phyloP scores from a whole-genome alignment of 805 yeast species.

The Schwanniomyces vanrijiae region DNA sequence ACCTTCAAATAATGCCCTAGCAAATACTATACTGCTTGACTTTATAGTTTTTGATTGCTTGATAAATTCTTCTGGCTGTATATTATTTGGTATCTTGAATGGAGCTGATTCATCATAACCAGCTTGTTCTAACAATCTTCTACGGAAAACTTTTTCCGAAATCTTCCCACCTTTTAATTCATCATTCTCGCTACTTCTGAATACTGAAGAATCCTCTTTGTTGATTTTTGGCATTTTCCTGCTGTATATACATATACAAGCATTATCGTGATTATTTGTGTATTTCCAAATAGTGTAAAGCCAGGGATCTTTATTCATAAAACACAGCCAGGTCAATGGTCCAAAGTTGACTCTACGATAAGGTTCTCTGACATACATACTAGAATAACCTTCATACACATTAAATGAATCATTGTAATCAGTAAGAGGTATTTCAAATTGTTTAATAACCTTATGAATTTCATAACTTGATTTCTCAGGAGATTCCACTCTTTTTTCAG shows the following conservation, averaged over 20 bases:
- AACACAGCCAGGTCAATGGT: conserved; percentile 45
- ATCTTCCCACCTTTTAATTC: conserved; percentile 2
- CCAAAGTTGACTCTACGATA: conserved; percentile 42
- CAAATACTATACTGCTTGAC: conserved; percentile 3
- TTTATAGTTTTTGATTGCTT: neutral
- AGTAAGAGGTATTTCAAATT: conserved; percentile 3
- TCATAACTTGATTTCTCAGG: neutral
- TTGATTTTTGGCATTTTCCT: neutral
- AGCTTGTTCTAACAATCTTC: conserved; percentile 10
- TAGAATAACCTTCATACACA: conserved; percentile 38
- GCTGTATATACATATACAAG: too few relatives aligned
- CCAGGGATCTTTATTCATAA: conserved; percentile 44
- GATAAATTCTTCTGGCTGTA: neutral
- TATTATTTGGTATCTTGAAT: neutral
- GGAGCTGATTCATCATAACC: conserved; percentile 12
- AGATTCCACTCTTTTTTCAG: neutral
- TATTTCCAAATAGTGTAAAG: conserved; percentile 8
- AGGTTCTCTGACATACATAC: conserved; percentile 37
- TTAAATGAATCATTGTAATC: conserved; percentile 29
- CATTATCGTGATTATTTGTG: neutral
- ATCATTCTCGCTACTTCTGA: neutral
- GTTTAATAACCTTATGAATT: neutral
- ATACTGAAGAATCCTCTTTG: neutral
- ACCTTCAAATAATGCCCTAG: conserved; percentile 7
- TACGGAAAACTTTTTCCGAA: conserved; percentile 7